phyloP scores from a whole-genome alignment of 2,329 filamentous ascomycete genomes.

The Phaeophleospora eucalypticola region DNA sequence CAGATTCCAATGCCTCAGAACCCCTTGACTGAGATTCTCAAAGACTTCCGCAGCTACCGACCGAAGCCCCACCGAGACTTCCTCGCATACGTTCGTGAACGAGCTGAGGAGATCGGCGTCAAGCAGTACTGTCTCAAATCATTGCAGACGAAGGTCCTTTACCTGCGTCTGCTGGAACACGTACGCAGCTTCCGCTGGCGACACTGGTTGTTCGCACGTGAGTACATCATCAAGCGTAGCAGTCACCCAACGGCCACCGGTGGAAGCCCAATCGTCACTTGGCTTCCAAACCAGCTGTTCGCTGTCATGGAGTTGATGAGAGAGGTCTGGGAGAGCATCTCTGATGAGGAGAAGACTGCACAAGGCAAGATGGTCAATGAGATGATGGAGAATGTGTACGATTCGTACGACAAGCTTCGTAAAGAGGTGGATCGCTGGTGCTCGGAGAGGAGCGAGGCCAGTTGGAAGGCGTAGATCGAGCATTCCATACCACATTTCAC shows the following conservation, averaged over 20 bases:
- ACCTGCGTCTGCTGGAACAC: conserved; percentile 59
- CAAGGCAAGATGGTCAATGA: conserved; percentile 31
- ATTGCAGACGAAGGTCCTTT: conserved; percentile 38
- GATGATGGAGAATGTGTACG: conserved; percentile 63
- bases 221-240: conserved; percentile 78
- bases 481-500: too few species aligned
- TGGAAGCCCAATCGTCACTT: conserved; percentile 77
- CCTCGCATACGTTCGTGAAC: conserved; percentile 63
- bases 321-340: conserved; percentile 47
- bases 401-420: conserved; percentile 61
- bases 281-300: conserved; percentile 75
- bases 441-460: conserved; percentile 13
- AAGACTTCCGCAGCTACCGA: conserved; percentile 84
- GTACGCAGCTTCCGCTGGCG: conserved; percentile 78
- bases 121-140: conserved; percentile 50
- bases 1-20: conserved; percentile 84
- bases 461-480: conserved; percentile 5
- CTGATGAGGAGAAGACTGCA: conserved; percentile 12
- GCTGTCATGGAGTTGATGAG: conserved; percentile 71
- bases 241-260: conserved; percentile 74
- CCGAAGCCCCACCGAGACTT: conserved; percentile 87
- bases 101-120: conserved; percentile 50
- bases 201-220: conserved; percentile 80
- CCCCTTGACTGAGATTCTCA: conserved; percentile 80
- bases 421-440: conserved; percentile 77